Base-by-base conservation (phyloP, 163 green algal species). In the Chloromonas sp. region DNA sequence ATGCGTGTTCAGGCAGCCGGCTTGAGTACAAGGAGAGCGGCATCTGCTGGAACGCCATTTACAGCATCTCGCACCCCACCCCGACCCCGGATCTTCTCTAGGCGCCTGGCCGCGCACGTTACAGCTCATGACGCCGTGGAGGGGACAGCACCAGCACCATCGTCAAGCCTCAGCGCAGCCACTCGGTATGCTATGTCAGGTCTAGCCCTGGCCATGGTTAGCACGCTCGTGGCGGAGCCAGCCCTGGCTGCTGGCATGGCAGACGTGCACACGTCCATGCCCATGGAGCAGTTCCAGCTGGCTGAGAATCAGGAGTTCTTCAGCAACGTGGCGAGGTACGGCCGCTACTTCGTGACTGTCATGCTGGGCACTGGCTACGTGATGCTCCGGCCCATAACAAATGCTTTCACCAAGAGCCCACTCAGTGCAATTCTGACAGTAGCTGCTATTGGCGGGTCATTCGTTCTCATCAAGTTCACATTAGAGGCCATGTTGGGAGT, bases 261-360 rank as follows among this genome's bases (percentile, higher is more conserved):
- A 36, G 36, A 36, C 36, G 36, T 36, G 36, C 66, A 74, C 66
- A 15, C 66, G 5, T 15, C 66, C 3, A 3, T 66, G n/a, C n/a
- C 57, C n/a, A 36, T 79, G 71, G 66, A 74, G 66, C 58, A 87
- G 66, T 88, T 84, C 58, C 84, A 88, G 66, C 61, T 92, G 0
- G 84, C 87, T 36, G 89, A 90, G 60, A 81, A 77, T 5, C 74
- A 91, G 78, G 81, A 86, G 1, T 95, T 96, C 71, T 95, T 87
- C 89, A 85, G 76, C 84, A 97, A 97, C 86, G 88, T 97, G 0
- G 84, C 86, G 58, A 87, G 91, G 81, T 97, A 97, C 82, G 89
- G 89, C n/a, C 91, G 93, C 60, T 97, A 95, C 86, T 97, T 96
- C 81, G 92, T 97, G 11, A 94, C 93, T 2, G 94, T 97, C 78